phyloP scores from a whole-genome alignment of 2,329 filamentous ascomycete genomes.

The Aspergillus ustus region DNA sequence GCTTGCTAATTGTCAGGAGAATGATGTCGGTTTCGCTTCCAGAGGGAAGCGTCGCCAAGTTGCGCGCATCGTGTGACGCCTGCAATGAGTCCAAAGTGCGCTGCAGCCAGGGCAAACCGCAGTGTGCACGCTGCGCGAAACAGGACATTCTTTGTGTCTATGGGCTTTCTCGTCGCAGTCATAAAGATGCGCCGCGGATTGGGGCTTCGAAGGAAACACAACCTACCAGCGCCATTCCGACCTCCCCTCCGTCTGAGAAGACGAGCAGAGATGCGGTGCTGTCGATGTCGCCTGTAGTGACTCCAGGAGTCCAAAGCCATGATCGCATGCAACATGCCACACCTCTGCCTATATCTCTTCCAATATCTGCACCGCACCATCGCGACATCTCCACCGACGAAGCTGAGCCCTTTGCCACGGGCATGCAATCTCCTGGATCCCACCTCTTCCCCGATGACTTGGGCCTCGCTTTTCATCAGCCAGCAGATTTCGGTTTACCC shows the following conservation, averaged over 20 bases:
- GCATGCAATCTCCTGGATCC: background rate
- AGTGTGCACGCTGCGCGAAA: background rate
- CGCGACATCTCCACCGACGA: background rate
- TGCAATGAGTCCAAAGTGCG: slow-evolving; percentile 4
- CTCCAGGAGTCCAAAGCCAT: too few relatives aligned
- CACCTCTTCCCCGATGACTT: background rate
- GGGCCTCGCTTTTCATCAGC: background rate
- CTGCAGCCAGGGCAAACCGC: background rate
- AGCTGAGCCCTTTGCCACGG: background rate
- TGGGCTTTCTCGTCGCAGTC: background rate
- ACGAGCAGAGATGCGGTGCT: too few relatives aligned
- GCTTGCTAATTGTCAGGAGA: too few relatives aligned
- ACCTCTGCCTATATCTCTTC: background rate
- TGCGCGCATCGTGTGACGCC: slow-evolving; percentile 1
- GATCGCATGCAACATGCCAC: background rate
- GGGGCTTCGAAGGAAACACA: background rate
- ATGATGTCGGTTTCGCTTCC: too few relatives aligned
- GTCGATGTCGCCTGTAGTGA: too few relatives aligned
- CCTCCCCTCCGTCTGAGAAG: too few relatives aligned
- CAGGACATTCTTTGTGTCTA: background rate
- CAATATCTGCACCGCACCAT: background rate
- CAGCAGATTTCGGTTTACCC: background rate
- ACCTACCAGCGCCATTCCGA: too few relatives aligned
- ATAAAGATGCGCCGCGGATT: background rate
- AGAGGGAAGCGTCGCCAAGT: background rate